Conservation (phyloP, 108 stramenopile species). For the Epipyxis sp. region DNA sequence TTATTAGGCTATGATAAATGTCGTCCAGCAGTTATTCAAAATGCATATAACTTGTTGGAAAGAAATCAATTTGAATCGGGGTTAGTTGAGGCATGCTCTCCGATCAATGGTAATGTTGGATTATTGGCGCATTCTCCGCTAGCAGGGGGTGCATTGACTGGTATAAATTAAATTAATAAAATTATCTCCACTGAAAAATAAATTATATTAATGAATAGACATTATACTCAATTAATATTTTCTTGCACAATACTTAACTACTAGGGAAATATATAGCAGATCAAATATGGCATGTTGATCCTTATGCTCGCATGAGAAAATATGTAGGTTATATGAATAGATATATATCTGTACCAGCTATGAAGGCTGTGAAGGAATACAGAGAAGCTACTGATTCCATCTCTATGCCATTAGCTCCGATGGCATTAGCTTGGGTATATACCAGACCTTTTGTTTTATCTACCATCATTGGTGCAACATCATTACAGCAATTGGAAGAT, state of each 20-base stretch:
- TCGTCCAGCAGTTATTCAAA: conserved; percentile 71
- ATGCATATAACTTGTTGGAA: conserved; percentile 74
- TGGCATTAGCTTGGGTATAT: conserved; percentile 81
- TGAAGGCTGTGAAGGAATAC: conserved; percentile 69
- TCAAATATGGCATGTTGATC: no score
- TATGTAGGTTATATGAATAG: conserved; percentile 83
- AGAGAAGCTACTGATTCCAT: conserved; percentile 59
- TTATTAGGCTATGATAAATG: conserved; percentile 65
- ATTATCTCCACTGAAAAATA: conserved; percentile 14
- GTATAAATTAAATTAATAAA: conserved; percentile 46
- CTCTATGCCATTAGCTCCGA: conserved; percentile 66
- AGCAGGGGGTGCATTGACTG: conserved; percentile 75
- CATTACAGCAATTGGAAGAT: conserved; percentile 62
- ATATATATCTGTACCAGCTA: conserved; percentile 63
- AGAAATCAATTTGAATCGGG: conserved; percentile 80
- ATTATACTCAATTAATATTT: conserved; percentile 41
- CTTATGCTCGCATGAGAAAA: conserved; percentile 59
- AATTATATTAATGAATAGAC: background rate
- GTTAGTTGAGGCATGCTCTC: conserved; percentile 75
- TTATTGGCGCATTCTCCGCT: conserved; percentile 80
- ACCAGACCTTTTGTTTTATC: conserved; percentile 72
- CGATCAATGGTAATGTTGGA: conserved; percentile 69
- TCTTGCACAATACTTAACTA: no score
- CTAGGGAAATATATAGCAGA: no score
- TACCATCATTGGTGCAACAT: conserved; percentile 85